A percentile compares a stretch with the other conserved stretches of the same genome.
These are phyloP conservation scores for Tricholoma furcatifolium DNA, from an alignment of 768 basidiomycete genomes.

Conservation along the genomic window DNA sequence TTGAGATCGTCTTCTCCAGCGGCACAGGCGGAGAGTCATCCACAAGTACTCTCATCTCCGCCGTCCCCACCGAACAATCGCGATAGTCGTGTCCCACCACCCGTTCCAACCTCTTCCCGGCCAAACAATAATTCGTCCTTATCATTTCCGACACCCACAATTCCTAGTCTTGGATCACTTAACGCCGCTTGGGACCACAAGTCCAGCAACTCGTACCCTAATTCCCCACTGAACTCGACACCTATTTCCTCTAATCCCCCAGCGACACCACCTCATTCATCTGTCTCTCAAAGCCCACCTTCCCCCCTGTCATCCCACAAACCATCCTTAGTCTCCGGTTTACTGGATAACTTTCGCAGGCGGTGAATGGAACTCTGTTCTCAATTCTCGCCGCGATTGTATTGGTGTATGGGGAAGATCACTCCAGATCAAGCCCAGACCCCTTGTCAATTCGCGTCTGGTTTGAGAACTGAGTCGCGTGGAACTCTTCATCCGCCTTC, in stretches of 20 bases:
- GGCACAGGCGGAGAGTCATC: constrained; percentile 18
- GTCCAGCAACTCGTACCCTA: neutral
- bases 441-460: no score
- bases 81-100: constrained; percentile 34
- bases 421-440: no score
- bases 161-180: constrained; percentile 7
- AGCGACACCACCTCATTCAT: neutral
- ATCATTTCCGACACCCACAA: constrained; percentile 8
- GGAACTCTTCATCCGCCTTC: no score
- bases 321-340: constrained; percentile 9
- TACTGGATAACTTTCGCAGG: constrained; percentile 19
- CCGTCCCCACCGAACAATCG: constrained; percentile 43
- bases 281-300: neutral
- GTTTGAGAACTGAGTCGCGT: no score
- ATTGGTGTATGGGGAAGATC: neutral
- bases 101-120: constrained; percentile 8
- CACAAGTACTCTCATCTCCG: constrained; percentile 38
- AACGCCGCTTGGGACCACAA: constrained; percentile 3
- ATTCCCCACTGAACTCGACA: no score
- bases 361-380: constrained; percentile 4
- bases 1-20: constrained; percentile 20
- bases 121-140: neutral
- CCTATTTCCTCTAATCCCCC: neutral
- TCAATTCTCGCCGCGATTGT: neutral
- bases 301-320: constrained; percentile 1